Percentiles rank a stretch among this genome's conserved stretches.
Conservation (phyloP, 495 filamentous ascomycete genomes). For the Alectoria sarmentosa region DNA sequence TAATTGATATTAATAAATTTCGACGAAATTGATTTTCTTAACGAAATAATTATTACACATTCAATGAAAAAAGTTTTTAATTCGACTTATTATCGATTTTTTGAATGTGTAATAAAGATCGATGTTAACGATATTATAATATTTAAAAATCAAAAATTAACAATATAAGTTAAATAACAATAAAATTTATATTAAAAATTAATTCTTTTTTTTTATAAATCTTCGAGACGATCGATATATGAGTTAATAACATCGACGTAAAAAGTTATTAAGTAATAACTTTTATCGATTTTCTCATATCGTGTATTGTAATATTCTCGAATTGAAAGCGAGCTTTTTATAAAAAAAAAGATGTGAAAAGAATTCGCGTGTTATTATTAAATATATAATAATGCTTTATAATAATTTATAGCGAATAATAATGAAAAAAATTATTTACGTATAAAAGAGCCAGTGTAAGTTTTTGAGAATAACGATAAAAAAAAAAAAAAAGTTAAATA, state of each 20-base stretch:
- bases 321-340: neutral
- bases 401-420: neutral
- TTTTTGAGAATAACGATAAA: neutral
- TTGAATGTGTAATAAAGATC: slow-evolving; percentile 1
- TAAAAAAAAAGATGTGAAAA: neutral
- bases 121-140: slow-evolving; percentile 1
- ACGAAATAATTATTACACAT: slow-evolving; percentile 15
- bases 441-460: neutral
- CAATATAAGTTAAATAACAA: neutral
- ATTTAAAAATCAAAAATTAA: slow-evolving; percentile 5
- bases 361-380: neutral
- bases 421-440: neutral
- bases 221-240: slow-evolving; percentile 10
- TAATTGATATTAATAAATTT: neutral
- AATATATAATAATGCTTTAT: neutral
- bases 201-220: slow-evolving; percentile 11
- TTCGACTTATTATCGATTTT: neutral
- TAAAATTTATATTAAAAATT: neutral
- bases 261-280: slow-evolving; percentile 4
- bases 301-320: slow-evolving; percentile 14
- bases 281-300: slow-evolving; percentile 15
- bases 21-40: slow-evolving; percentile 14
- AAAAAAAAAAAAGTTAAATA: too few species aligned
- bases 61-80: slow-evolving; percentile 17
- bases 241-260: slow-evolving; percentile 7